Percentiles rank a stretch among this genome's conserved stretches.
Conservation (phyloP, 345 rosid species). For the Excoecaria cochinchinensis region DNA sequence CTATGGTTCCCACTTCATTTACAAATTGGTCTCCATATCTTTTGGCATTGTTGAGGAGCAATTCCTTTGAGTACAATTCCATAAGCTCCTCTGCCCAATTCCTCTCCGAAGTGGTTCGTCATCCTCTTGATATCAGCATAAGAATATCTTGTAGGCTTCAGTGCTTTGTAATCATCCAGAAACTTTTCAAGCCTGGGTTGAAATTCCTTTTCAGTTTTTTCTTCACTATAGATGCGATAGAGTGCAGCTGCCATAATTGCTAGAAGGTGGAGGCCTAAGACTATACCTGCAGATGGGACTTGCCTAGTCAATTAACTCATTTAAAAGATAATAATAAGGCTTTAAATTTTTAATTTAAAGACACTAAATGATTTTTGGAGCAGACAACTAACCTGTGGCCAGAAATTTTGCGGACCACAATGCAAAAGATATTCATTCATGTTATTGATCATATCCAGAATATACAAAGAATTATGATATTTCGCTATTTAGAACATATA, state of each 20-base stretch:
- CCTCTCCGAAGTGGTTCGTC: conserved; percentile 9
- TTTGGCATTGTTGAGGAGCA: not conserved
- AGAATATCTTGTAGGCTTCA: conserved; percentile 15
- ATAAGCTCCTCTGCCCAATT: conserved; percentile 21
- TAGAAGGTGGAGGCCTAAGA: not conserved
- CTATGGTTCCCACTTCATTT: conserved; percentile 11
- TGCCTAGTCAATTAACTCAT: not conserved
- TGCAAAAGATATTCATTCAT: not conserved
- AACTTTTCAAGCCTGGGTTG: conserved; percentile 4
- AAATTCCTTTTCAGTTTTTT: not conserved
- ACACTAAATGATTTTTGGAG: not conserved
- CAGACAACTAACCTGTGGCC: not conserved
- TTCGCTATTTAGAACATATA: no score
- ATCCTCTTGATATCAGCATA: conserved; percentile 15
- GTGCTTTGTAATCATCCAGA: conserved; percentile 11
- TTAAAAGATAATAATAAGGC: not conserved
- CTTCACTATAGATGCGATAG: not conserved
- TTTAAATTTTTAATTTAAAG: no score
- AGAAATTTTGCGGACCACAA: not conserved
- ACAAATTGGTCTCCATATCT: conserved; percentile 12
- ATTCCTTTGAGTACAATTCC: conserved; percentile 17
- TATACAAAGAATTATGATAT: no score
- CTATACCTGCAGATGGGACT: not conserved
- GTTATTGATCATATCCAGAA: no score
- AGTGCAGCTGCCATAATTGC: not conserved